Conservation (phyloP, 352 stramenopile species). For the Labyrinthula sp. region DNA sequence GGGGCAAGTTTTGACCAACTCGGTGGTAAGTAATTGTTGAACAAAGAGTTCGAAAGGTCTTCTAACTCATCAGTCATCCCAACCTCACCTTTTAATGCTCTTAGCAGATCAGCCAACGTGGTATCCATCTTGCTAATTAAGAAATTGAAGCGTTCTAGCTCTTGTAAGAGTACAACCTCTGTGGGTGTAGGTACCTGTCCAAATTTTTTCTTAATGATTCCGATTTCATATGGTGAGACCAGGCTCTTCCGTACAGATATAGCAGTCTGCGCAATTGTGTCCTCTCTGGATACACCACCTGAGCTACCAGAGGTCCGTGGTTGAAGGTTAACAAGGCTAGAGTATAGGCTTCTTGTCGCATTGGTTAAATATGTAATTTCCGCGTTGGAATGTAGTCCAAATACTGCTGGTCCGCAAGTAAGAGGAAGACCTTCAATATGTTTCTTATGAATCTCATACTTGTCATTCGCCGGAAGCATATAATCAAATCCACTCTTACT, state of each 20-base stretch:
- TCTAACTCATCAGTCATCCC: conserved; percentile 85
- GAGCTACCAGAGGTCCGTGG: conserved; percentile 51
- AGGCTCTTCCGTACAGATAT: conserved; percentile 66
- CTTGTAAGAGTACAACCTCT: conserved; percentile 73
- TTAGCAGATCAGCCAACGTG: conserved; percentile 63
- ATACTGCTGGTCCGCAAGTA: conserved; percentile 74
- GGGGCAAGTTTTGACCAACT: conserved; percentile 66
- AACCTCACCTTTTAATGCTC: conserved; percentile 73
- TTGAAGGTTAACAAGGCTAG: conserved; percentile 69
- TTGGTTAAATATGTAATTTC: conserved; percentile 86
- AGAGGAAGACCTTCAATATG: conserved; percentile 67
- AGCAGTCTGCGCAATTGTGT: conserved; percentile 62
- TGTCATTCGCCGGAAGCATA: conserved; percentile 41
- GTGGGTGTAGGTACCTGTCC: conserved; percentile 50
- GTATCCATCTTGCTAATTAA: conserved; percentile 53
- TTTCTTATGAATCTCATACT: conserved; percentile 50
- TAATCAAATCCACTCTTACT: conserved; percentile 69
- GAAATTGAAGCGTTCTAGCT: conserved; percentile 78
- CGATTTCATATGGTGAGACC: conserved; percentile 54
- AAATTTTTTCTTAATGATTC: conserved; percentile 55
- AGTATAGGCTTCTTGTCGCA: conserved; percentile 74
- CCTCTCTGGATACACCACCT: conserved; percentile 63
- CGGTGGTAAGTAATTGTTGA: conserved; percentile 70
- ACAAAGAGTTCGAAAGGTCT: conserved; percentile 60
- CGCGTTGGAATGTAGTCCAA: conserved; percentile 79